Percentiles rank a stretch among this genome's conserved stretches.
phyloP scores from a whole-genome alignment of 371 early-diverging fungal species.

The Apophysomyces trapeziformis region DNA sequence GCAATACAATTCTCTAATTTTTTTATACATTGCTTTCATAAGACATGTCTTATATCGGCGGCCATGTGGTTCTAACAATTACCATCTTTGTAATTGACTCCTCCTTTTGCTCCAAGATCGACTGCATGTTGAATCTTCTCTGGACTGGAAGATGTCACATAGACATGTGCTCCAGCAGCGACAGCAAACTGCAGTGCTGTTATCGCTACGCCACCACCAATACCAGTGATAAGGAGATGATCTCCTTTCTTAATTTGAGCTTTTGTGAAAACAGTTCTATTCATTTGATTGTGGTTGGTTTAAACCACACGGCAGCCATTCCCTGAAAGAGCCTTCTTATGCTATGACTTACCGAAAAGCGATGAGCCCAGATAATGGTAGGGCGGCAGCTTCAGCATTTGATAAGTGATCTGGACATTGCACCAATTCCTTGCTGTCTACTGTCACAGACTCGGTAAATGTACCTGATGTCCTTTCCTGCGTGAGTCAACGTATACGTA shows the following conservation, averaged over 20 bases:
- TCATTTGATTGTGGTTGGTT: no score
- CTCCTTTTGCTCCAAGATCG: conserved; percentile 70
- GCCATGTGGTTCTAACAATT: not conserved
- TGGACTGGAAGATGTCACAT: conserved; percentile 71
- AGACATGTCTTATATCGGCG: not conserved
- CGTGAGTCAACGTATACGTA: not conserved
- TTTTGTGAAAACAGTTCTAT: conserved; percentile 62
- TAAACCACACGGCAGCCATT: not conserved
- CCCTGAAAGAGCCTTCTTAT: not conserved
- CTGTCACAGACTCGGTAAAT: conserved; percentile 59
- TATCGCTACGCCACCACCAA: conserved; percentile 79
- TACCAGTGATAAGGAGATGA: conserved; percentile 74
- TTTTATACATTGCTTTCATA: not conserved
- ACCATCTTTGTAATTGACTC: conserved; percentile 74
- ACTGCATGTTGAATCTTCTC: conserved; percentile 68
- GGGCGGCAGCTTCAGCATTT: conserved; percentile 65
- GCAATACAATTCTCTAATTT: conserved; percentile 53
- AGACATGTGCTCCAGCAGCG: conserved; percentile 73
- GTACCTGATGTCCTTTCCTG: conserved; percentile 44
- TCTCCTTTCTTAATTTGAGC: conserved; percentile 59
- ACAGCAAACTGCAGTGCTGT: conserved; percentile 71
- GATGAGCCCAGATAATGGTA: conserved; percentile 74
- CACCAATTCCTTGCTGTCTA: conserved; percentile 54
- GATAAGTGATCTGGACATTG: conserved; percentile 65
- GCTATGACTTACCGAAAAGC: conserved; percentile 49